Percentiles rank a stretch among this genome's conserved stretches.
Conservation (phyloP, 257 asterid species). For the Fraxinus excelsior region DNA sequence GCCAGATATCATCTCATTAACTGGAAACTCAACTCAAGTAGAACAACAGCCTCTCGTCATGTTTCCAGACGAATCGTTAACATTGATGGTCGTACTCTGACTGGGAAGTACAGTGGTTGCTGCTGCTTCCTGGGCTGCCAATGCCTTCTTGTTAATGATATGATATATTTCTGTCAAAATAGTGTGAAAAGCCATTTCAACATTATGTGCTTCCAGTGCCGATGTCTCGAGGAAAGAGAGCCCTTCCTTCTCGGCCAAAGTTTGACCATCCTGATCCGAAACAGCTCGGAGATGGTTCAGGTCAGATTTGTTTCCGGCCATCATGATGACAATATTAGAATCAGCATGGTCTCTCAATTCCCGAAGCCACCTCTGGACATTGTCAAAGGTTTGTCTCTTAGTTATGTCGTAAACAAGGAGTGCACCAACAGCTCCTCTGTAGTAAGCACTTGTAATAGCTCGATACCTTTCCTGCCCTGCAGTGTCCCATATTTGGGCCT, state of each 20-base stretch:
- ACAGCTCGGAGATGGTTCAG: conserved; percentile 9
- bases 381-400: neutral
- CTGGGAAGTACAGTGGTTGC: neutral
- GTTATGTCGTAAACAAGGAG: neutral
- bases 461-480: conserved; percentile 17
- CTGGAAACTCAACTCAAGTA: neutral
- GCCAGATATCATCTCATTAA: neutral
- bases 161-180: conserved; percentile 12
- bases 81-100: conserved; percentile 10
- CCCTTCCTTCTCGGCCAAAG: conserved; percentile 13
- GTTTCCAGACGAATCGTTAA: conserved; percentile 4
- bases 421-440: conserved; percentile 16
- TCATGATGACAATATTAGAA: neutral
- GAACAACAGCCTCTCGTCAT: conserved; percentile 14
- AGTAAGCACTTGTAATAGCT: conserved; percentile 14
- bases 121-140: conserved; percentile 2
- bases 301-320: neutral
- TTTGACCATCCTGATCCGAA: conserved; percentile 7
- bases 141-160: conserved; percentile 1
- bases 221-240: conserved; percentile 1
- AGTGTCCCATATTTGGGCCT: conserved; percentile 16
- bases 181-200: conserved; percentile 4
- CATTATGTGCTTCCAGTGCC: conserved; percentile 11
- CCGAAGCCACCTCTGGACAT: conserved; percentile 1
- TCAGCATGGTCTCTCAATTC: neutral